These are phyloP conservation scores for Cryomyces antarcticus DNA, from an alignment of 495 filamentous ascomycete genomes.

Conservation along the genomic window DNA sequence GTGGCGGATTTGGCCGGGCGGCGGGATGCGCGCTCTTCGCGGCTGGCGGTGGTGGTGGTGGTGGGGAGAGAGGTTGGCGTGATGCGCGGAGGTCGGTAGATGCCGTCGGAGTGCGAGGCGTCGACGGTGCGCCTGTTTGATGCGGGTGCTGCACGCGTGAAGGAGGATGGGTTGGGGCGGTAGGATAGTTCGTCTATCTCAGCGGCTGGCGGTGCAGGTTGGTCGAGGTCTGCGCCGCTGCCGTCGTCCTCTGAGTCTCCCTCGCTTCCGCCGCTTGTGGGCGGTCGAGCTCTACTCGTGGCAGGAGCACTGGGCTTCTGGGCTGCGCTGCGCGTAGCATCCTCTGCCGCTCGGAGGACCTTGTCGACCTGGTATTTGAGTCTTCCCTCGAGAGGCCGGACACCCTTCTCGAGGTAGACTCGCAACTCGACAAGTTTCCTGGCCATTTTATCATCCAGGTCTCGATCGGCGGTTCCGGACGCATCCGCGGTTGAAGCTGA, in stretches of 20 bases:
- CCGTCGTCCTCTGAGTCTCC: neutral
- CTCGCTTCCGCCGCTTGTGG: neutral
- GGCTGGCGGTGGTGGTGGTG: slow-evolving; percentile 30
- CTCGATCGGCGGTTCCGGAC: slow-evolving; percentile 8
- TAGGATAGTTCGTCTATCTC: slow-evolving; percentile 44
- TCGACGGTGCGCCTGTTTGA: slow-evolving; percentile 19
- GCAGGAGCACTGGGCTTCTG: slow-evolving; percentile 4
- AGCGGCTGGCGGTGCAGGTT: neutral
- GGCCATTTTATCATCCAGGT: slow-evolving; percentile 39
- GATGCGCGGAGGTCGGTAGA: slow-evolving; percentile 75
- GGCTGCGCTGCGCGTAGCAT: slow-evolving; percentile 25
- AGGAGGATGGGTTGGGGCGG: slow-evolving; percentile 35
- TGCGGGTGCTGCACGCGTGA: neutral
- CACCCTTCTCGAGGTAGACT: slow-evolving; percentile 76
- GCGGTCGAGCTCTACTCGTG: neutral
- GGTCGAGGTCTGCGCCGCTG: neutral
- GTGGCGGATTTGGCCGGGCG: slow-evolving; percentile 42
- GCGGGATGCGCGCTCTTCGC: slow-evolving; percentile 27
- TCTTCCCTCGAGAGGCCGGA: slow-evolving; percentile 67
- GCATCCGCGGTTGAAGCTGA: slow-evolving; percentile 7
- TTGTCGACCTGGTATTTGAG: slow-evolving; percentile 86
- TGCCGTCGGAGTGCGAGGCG: slow-evolving; percentile 23
- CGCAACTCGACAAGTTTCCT: slow-evolving; percentile 70
- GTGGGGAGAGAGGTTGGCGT: slow-evolving; percentile 46
- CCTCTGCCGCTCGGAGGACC: slow-evolving; percentile 68